Evolutionary conservation across 257 asterid genomes (phyloP).

Genomic region (Haberlea rhodopensis): DNA sequence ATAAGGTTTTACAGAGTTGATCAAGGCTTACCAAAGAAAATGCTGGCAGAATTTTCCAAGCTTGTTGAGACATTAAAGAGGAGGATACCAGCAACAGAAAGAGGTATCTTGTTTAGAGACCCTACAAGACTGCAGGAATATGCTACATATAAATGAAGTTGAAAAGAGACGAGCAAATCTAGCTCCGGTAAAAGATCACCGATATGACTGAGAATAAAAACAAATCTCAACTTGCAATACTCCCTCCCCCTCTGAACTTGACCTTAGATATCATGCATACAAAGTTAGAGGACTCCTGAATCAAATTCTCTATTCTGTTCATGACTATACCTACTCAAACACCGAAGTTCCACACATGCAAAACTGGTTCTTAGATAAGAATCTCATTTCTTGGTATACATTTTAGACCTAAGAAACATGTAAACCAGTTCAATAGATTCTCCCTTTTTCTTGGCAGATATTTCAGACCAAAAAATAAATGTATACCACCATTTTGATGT

Average conservation of each 20-base stretch:
- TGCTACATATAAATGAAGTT: background rate
- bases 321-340: too few species aligned
- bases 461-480: background rate
- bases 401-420: background rate
- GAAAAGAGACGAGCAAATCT: background rate
- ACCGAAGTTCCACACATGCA: too few species aligned
- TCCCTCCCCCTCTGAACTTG: too few species aligned
- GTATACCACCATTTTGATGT: background rate
- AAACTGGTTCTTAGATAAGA: too few species aligned
- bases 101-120: constrained; percentile 89
- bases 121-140: constrained; percentile 74
- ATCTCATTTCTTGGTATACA: too few species aligned
- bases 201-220: background rate
- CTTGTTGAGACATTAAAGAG: constrained; percentile 82
- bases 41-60: constrained; percentile 78
- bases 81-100: constrained; percentile 85
- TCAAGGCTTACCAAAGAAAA: constrained; percentile 62
- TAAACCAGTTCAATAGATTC: background rate
- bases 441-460: background rate
- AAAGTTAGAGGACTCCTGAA: constrained; percentile 35
- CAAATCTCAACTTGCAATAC: too few species aligned
- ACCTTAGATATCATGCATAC: too few species aligned
- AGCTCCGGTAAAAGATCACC: background rate
- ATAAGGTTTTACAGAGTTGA: background rate
- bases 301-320: too few species aligned